These are phyloP conservation scores for Globisporangium apiculatum DNA, from an alignment of 352 stramenopile genomes.

Conservation along the genomic window DNA sequence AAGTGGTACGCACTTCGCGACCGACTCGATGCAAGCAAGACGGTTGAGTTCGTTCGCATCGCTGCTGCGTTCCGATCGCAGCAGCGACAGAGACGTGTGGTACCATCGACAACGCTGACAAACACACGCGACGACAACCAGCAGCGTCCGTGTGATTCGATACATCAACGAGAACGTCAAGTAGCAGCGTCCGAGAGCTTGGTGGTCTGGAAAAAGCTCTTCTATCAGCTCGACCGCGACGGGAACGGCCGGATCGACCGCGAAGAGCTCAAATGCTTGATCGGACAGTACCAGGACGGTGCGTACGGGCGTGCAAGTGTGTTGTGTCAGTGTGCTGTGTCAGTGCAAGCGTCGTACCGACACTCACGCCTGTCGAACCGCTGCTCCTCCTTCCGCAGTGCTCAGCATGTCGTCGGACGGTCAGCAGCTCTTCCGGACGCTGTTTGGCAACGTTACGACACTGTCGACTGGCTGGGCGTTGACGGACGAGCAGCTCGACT, in stretches of 20 bases:
- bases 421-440: slow-evolving; percentile 27
- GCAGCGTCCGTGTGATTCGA: too few species aligned
- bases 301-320: neutral
- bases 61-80: slow-evolving; percentile 10
- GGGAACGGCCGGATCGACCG: slow-evolving; percentile 46
- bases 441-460: slow-evolving; percentile 11
- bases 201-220: slow-evolving; percentile 62
- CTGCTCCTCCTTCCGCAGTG: slow-evolving; percentile 14
- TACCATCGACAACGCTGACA: neutral
- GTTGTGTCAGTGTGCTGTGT: neutral
- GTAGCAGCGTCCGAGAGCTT: slow-evolving; percentile 17
- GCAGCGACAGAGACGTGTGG: neutral
- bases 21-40: slow-evolving; percentile 13
- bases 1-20: slow-evolving; percentile 19
- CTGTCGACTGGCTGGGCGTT: neutral
- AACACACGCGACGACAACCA: neutral
- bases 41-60: slow-evolving; percentile 16
- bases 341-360: neutral
- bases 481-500: slow-evolving; percentile 14
- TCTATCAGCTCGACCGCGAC: slow-evolving; percentile 53
- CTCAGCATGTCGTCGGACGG: slow-evolving; percentile 30
- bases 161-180: neutral
- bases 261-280: slow-evolving; percentile 46
- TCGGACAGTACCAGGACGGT: slow-evolving; percentile 33
- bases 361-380: too few species aligned